phyloP scores from a whole-genome alignment of 805 yeast species.

The Candida alai region DNA sequence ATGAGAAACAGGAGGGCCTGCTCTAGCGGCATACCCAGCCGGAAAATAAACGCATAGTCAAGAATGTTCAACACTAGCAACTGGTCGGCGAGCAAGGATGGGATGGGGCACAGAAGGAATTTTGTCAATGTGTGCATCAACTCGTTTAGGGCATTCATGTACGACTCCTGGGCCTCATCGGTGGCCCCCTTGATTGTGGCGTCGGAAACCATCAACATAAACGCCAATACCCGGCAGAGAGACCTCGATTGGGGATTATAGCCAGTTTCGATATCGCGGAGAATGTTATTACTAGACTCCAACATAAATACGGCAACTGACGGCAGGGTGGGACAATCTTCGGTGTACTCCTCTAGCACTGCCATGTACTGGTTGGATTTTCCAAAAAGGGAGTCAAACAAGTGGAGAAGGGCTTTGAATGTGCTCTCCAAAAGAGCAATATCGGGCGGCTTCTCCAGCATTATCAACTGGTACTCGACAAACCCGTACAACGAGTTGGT shows the following conservation, averaged over 20 bases:
- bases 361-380: constrained; percentile 61
- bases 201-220: constrained; percentile 43
- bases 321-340: constrained; percentile 36
- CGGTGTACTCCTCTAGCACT: constrained; percentile 49
- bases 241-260: constrained; percentile 67
- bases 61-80: constrained; percentile 56
- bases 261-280: constrained; percentile 45
- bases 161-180: no score
- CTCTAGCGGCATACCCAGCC: constrained; percentile 32
- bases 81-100: constrained; percentile 56
- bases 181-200: constrained; percentile 13
- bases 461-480: constrained; percentile 14
- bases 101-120: constrained; percentile 49
- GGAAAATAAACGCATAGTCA: constrained; percentile 50
- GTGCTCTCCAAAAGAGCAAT: constrained; percentile 30
- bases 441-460: constrained; percentile 23
- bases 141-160: constrained; percentile 26
- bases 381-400: constrained; percentile 60
- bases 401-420: constrained; percentile 57
- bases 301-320: constrained; percentile 50
- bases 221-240: constrained; percentile 54
- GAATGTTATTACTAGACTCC: constrained; percentile 42
- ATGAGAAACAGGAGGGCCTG: constrained; percentile 41
- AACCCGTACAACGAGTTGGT: constrained; percentile 34
- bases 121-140: constrained; percentile 30